Base-by-base conservation (phyloP, 2,329 filamentous ascomycete genomes). In the Penicillium sp. region DNA sequence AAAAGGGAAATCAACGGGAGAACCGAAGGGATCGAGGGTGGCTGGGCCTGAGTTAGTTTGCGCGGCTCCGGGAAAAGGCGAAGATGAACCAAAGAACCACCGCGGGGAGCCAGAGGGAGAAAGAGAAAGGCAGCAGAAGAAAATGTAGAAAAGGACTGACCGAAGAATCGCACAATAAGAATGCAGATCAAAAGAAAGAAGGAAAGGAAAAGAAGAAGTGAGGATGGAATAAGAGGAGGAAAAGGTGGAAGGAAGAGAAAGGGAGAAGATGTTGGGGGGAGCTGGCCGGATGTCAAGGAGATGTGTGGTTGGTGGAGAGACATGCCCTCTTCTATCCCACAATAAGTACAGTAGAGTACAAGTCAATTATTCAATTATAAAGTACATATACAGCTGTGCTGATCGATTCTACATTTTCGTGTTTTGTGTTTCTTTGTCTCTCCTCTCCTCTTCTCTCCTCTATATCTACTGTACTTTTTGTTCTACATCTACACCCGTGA, bases 1-100 rank as follows among this genome's bases (percentile, higher is more conserved):
- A 62, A 60, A 62, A 60, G 65, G n/a, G n/a, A n/a, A 61, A 63
- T 61, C 49, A 60, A 67, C 66, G 68, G 69, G 60, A 62, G 24
- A 28, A 28, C 65, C 70, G 69, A 70, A 71, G 70, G 69, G 64
- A 68, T 67, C 59, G 60, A 69, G 65, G n/a, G 66, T 70, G 68
- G 68, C 68, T 71, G 70, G 70, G 54, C 37, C 16, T 39, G 14
- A 26, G 51, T 65, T 65, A 64, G 67, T 66, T 60, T 65, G 66
- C 64, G 62, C 65, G 63, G 57, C 50, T 42, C 37, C 58, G 59
- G 57, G 50, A 63, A 53, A 55, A 61, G 62, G 61, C 58, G 44
- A 51, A 43, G 48, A 14, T 11, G 54, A 50, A 42, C 36, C 51
- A 51, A 39, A 50, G 47, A 40, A 36, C 50, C 16, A 18, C 16